A percentile compares a stretch with the other conserved stretches of the same genome.
These are phyloP conservation scores for Xylaria sp. DNA, from an alignment of 2,329 filamentous ascomycete species.

Conservation along the genomic window DNA sequence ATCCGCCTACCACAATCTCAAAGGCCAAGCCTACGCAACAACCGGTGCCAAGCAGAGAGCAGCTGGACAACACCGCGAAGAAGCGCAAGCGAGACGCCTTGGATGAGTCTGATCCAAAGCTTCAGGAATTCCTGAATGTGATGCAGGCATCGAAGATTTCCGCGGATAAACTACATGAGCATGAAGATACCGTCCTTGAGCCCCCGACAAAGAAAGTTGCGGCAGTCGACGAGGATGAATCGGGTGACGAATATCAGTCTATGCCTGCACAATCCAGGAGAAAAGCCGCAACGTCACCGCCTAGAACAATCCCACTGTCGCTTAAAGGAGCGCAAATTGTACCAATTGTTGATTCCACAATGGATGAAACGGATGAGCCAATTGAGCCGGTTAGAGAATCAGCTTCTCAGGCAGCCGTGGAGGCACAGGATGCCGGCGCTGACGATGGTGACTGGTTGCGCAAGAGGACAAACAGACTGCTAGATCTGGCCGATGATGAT, in stretches of 20 bases:
- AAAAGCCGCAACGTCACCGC: conserved; percentile 54
- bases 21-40: conserved; percentile 42
- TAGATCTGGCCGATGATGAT: conserved; percentile 84
- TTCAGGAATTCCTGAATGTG: conserved; percentile 85
- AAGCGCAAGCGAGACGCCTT: conserved; percentile 74
- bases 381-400: conserved; percentile 10
- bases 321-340: not conserved
- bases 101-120: conserved; percentile 76
- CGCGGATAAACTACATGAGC: conserved; percentile 69
- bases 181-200: conserved; percentile 50
- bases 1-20: conserved; percentile 40
- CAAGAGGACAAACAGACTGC: conserved; percentile 83
- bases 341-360: conserved; percentile 3
- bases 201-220: conserved; percentile 54
- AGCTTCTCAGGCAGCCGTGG: not conserved
- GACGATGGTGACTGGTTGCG: conserved; percentile 92
- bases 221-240: conserved; percentile 64
- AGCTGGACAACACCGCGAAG: conserved; percentile 51
- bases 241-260: conserved; percentile 79
- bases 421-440: conserved; percentile 33
- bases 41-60: conserved; percentile 34
- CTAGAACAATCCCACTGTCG: not conserved
- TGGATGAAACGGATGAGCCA: conserved; percentile 8
- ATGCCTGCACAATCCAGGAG: conserved; percentile 65
- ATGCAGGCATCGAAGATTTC: conserved; percentile 75